Conservation (phyloP, 83 land plant species). For the Diphasiastrum complanatum region DNA sequence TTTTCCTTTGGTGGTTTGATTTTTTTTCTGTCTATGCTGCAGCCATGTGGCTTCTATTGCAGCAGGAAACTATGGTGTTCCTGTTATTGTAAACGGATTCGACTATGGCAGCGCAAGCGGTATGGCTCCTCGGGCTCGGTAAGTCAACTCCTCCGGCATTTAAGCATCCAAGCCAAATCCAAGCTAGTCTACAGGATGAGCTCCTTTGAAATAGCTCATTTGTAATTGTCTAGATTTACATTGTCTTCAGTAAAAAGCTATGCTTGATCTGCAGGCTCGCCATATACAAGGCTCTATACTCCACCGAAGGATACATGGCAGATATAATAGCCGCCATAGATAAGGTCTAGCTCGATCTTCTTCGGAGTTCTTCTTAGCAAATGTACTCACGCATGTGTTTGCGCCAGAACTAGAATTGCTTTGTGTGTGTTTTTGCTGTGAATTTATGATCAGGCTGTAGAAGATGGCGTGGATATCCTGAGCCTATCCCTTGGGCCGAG, state of each 20-base stretch:
- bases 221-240: background rate
- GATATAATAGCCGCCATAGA: too few relatives aligned
- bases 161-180: background rate
- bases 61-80: constrained; percentile 1
- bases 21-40: background rate
- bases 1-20: too few relatives aligned
- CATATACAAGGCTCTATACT: too few relatives aligned
- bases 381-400: background rate
- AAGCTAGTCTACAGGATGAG: background rate
- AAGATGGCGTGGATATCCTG: too few relatives aligned
- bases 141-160: background rate
- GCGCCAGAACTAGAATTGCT: background rate
- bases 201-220: background rate
- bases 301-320: too few relatives aligned
- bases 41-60: constrained; percentile 4
- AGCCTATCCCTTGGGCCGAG: too few relatives aligned
- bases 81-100: constrained; percentile 1
- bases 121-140: too few relatives aligned
- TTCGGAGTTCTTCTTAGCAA: background rate
- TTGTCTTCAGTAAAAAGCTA: background rate
- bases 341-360: background rate
- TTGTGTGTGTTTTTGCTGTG: background rate
- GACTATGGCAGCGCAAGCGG: too few relatives aligned
- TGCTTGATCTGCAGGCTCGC: background rate
- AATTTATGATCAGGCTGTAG: too few relatives aligned